Evolutionary conservation across 129 eudicot species (phyloP), one percentile per base, ranked within the genome.

Genomic region (Flaveria brownii): DNA sequence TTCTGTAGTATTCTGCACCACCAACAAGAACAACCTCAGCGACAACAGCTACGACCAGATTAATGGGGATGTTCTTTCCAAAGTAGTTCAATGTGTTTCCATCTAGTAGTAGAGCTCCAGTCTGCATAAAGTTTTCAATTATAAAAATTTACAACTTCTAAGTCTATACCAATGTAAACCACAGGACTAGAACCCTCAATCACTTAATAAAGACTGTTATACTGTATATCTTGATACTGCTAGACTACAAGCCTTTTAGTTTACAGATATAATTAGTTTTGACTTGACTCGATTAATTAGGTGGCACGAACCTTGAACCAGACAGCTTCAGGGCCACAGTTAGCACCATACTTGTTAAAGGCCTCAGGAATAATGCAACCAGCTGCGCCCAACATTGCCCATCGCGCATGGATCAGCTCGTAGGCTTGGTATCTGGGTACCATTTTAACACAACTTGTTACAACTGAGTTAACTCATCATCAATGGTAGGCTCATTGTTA

Each of bases 321-420:
- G 79, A 94, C 99, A 78, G 99, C 99, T 87, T 94, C 99, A 69
- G 99, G 99, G 62, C 99, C 99, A 74, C 97, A 94, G 84, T 79
- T 47, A 22, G 99, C 99, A 50, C 99, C 99, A 41, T 76, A 94
- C 68, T 89, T 94, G 97, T 94, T 94, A 71, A 91, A 94, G 69
- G 99, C 99, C 84, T 94, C 99, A 0, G 97, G 99, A 85, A 94
- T 94, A 50, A 94, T 71, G 84, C 85, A 91, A 28, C 99, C 97
- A 7, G 99, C 99, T 2, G 99, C 99, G 9, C 99, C 99, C 70
- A 94, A 84, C 99, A 94, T 94, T 1, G 99, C 99, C 97, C 99
- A 94, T 47, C 99, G 82, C 36, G 89, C 99, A 52, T 94, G 99
- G 51, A 94, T 94, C 25, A 94, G 84, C 86, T 94, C 96, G 36